Base-by-base conservation (phyloP, 1,284 basidiomycete genomes). In the Moesziomyces sp. region DNA sequence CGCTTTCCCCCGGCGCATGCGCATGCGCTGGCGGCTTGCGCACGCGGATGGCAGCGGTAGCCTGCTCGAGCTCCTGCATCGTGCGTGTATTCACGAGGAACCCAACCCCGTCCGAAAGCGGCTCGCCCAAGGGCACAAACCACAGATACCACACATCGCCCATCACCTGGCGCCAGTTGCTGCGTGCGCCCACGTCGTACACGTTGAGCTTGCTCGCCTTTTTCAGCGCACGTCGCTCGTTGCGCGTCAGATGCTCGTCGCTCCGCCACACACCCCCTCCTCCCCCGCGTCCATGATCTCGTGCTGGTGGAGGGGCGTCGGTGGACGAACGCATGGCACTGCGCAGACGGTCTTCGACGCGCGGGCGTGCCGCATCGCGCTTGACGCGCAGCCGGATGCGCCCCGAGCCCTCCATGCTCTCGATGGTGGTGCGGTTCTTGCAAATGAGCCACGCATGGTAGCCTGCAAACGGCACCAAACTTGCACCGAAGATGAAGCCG, bases 381-480 rank as follows among this genome's bases (percentile, higher is more conserved):
- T 49, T 48, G 10, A 63, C 59, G 8, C 63, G 24, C 44, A 79
- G 44, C 33, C 76, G 46, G 24, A 79, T 58, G 42, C 77, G 49
- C 18, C 75, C 78, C 3, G 67, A 69, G 8, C 83, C 80, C 54
- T 85, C 84, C 79, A 85, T 84, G 11, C 78, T 79, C 65, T 85
- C 85, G 53, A 85, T 81, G 19, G 85, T 85, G 5, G 84, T 84
- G 14, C 79, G 67, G 61, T 85, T 85, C 46, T 52, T 66, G 48
- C 67, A 72, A 3, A 84, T 82, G 26, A 86, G 61, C 33, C 79
- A 85, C 6, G 80, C 64, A 74, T 85, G 79, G 53, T 77, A 78
- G 38, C 74, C 52, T 6, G 74, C 58, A 58, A 82, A 84, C 10
- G 82, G 82, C 3, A 77, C 58, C 42, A 84, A 46, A 40, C 77